These are phyloP conservation scores for Ehretia macrophylla DNA, from an alignment of 257 asterid species.

Conservation along the genomic window DNA sequence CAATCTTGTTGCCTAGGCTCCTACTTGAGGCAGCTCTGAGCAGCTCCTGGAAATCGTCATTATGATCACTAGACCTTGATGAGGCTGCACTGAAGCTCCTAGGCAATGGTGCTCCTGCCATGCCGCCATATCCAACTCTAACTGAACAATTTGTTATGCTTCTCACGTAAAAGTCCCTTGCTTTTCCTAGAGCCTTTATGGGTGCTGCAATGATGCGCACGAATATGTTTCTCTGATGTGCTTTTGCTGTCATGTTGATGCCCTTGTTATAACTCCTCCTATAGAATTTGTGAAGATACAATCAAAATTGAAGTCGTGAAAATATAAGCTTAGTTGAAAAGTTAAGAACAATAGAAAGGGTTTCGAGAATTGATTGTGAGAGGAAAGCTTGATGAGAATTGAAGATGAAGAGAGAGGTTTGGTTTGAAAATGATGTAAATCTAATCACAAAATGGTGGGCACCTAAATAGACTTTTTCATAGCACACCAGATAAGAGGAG, in stretches of 20 bases:
- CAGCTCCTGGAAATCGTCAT: constrained; percentile 52
- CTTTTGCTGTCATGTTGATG: background rate
- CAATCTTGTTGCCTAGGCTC: constrained; percentile 14
- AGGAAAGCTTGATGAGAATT: no score
- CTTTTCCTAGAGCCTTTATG: constrained; percentile 28
- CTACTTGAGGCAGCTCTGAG: constrained; percentile 55
- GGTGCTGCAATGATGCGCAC: constrained; percentile 39
- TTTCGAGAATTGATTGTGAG: background rate
- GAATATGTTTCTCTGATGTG: background rate
- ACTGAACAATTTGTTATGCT: constrained; percentile 25
- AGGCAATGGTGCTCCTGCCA: constrained; percentile 13
- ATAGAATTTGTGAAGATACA: no score
- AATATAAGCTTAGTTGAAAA: no score
- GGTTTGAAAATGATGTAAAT: background rate
- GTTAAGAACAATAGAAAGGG: background rate
- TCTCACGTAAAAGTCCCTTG: constrained; percentile 35
- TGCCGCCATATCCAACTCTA: constrained; percentile 3
- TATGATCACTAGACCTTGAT: constrained; percentile 16
- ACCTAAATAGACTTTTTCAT: background rate
- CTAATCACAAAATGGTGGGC: background rate
- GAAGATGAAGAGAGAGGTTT: background rate
- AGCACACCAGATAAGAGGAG: background rate
- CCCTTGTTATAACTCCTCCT: no score
- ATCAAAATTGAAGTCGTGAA: no score
- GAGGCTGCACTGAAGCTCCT: constrained; percentile 46